A percentile compares a stretch with the other conserved stretches of the same genome.
Evolutionary conservation across 371 early-diverging fungal species (phyloP).

Genomic region (Nematocida sp.): DNA sequence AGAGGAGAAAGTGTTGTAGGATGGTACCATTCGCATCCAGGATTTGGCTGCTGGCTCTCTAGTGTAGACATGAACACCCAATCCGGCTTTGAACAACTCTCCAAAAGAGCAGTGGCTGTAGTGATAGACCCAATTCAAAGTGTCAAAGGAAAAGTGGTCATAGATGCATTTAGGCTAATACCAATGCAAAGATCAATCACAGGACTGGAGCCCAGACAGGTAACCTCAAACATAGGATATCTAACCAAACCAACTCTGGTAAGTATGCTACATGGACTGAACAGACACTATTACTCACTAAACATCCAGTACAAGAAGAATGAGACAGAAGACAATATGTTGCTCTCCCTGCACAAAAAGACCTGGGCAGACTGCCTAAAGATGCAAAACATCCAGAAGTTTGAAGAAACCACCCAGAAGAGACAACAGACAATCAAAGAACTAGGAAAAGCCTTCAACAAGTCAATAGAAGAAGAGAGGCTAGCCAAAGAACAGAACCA

Average conservation of each 20-base stretch:
- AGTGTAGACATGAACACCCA: constrained; percentile 98
- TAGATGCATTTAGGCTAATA: constrained; percentile 97
- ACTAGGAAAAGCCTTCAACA: constrained; percentile 53
- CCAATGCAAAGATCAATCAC: constrained; percentile 77
- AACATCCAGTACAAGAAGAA: constrained; percentile 97
- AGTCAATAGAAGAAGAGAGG: constrained; percentile 58
- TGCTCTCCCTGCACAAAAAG: constrained; percentile 92
- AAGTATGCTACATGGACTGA: constrained; percentile 94
- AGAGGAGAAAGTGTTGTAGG: constrained; percentile 98
- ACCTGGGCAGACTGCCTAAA: constrained; percentile 94
- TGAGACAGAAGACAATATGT: constrained; percentile 95
- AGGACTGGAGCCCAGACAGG: constrained; percentile 91
- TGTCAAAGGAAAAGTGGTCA: constrained; percentile 99
- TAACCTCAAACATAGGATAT: constrained; percentile 97
- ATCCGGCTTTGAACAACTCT: constrained; percentile 72
- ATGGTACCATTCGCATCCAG: constrained; percentile 99
- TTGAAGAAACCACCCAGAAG: constrained; percentile 9
- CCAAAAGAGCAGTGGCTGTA: constrained; percentile 92
- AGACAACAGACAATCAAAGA: constrained; percentile 67
- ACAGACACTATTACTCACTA: constrained; percentile 97
- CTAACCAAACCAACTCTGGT: constrained; percentile 89
- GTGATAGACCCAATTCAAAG: constrained; percentile 99
- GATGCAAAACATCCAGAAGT: constrained; percentile 71
- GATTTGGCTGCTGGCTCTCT: constrained; percentile 99
- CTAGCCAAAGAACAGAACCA: constrained; percentile 54